A percentile compares a stretch with the other conserved stretches of the same genome.
Evolutionary conservation across 495 filamentous ascomycete species (phyloP).

Genomic region (Trichocladium antarcticum): DNA sequence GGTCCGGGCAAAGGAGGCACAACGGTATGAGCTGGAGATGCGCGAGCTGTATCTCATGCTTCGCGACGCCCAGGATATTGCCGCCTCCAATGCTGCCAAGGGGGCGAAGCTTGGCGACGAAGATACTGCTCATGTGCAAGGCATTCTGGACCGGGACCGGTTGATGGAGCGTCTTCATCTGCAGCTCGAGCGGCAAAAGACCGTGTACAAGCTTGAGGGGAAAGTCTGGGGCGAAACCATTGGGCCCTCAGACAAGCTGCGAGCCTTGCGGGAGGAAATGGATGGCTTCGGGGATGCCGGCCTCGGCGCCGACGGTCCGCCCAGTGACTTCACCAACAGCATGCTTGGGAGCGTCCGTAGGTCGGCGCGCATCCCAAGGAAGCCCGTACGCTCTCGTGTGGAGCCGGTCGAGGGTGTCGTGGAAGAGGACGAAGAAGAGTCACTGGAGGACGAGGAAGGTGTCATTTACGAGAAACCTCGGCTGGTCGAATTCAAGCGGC

Average conservation of each 20-base stretch:
- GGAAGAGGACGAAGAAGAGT: constrained; percentile 30
- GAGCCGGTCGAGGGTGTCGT: constrained; percentile 31
- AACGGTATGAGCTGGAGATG: constrained; percentile 91
- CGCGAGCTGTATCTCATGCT: constrained; percentile 97
- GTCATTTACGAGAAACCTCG: constrained; percentile 55
- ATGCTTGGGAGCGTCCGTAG: constrained; percentile 55
- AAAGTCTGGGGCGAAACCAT: constrained; percentile 78
- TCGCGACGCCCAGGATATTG: constrained; percentile 91
- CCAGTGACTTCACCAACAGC: constrained; percentile 39
- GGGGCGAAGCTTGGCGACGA: constrained; percentile 45
- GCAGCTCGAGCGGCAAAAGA: constrained; percentile 93
- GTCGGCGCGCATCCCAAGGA: constrained; percentile 40
- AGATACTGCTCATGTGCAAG: constrained; percentile 70
- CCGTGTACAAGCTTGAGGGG: constrained; percentile 93
- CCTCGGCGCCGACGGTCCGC: constrained; percentile 15
- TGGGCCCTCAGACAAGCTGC: constrained; percentile 79
- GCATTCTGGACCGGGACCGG: constrained; percentile 82
- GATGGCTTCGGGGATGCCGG: constrained; percentile 48
- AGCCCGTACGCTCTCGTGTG: constrained; percentile 37
- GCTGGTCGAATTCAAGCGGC: constrained; percentile 56
- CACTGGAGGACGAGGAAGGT: constrained; percentile 38
- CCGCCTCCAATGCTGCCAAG: constrained; percentile 75
- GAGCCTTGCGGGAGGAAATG: constrained; percentile 91
- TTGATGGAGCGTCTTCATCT: constrained; percentile 88
- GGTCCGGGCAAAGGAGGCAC: constrained; percentile 79